Base-by-base conservation (phyloP, 495 filamentous ascomycete genomes). In the Penicillium silybi region DNA sequence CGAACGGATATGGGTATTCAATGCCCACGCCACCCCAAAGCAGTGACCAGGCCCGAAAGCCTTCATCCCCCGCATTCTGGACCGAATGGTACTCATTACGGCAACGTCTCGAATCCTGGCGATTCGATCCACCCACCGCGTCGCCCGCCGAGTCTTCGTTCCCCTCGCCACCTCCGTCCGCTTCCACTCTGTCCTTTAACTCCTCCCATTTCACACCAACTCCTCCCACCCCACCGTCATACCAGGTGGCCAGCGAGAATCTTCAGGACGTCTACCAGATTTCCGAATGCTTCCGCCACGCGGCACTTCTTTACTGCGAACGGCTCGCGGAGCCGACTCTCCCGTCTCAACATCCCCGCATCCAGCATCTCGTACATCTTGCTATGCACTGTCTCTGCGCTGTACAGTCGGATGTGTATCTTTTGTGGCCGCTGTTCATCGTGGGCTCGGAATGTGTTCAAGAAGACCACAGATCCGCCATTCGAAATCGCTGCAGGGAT, bases 391-490 rank as follows among this genome's bases (percentile, higher is more conserved):
- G 93, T 67, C 85, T 95, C 34, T 83, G 83, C 13, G 82, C 83
- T 44, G 85, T 96, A 19, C 81, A 88, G 52, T 80, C 85, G 2
- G 88, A 93, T 67, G 92, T 95, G 62, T 96, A 93, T 59, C 74
- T 97, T 20, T 82, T 97, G 2, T 97, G 92, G 92, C 92, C 92
- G 8, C 78, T 97, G 9, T 96, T 96, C 64, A 86, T 97, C 44
- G 86, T 85, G 0, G 92, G 92, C 25, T 90, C 88, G 19, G 92
- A 96, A 72, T 95, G 91, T 63, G 88, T 95, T 46, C 84, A 86
- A 47, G 86, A 89, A 55, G 73, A 84, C 34, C 88, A 96, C 54
- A 85, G 92, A 48, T 76, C 79, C 26, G 79, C 90, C 42, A 85
- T 97, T 41, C 81, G 89, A 17, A 72, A 82, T 58, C 82, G 91